phyloP scores from a whole-genome alignment of 768 basidiomycete species.

The Lentinula detonsa region DNA sequence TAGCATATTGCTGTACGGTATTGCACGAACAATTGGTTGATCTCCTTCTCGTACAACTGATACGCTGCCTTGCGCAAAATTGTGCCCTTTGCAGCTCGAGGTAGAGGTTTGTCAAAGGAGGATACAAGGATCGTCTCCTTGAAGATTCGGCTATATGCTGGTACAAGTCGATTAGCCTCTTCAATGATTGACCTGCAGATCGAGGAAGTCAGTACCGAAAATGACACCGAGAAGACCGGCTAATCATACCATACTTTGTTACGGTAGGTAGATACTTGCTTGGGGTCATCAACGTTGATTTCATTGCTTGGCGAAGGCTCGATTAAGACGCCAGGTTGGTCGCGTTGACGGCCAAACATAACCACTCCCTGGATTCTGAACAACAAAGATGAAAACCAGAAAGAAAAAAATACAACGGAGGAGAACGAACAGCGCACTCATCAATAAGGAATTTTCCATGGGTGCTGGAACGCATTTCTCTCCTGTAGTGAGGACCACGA shows the following conservation, averaged over 20 bases:
- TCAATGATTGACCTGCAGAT: conserved; percentile 28
- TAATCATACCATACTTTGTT: conserved; percentile 24
- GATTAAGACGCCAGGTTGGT: conserved; percentile 25
- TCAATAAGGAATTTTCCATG: conserved; percentile 17
- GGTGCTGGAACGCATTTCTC: conserved; percentile 27
- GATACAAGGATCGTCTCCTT: conserved; percentile 48
- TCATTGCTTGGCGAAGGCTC: conserved; percentile 18
- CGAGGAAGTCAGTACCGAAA: not conserved
- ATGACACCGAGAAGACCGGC: too few species aligned
- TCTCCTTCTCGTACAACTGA: conserved; percentile 31
- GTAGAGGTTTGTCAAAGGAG: conserved; percentile 30
- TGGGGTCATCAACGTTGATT: conserved; percentile 23
- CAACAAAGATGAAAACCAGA: not conserved
- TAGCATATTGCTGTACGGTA: not conserved
- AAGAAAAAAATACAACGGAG: not conserved
- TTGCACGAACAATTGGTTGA: conserved; percentile 25
- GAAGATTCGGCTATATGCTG: conserved; percentile 36
- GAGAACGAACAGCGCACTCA: conserved; percentile 16
- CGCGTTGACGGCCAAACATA: conserved; percentile 34
- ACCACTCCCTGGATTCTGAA: conserved; percentile 23
- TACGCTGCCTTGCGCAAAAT: conserved; percentile 34
- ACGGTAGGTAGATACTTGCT: conserved; percentile 22
- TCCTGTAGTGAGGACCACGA: conserved; percentile 21
- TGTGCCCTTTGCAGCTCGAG: conserved; percentile 40
- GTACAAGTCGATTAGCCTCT: conserved; percentile 33